These are phyloP conservation scores for Clonostachys byssicola DNA, from an alignment of 2,329 filamentous ascomycete genomes.

Conservation along the genomic window DNA sequence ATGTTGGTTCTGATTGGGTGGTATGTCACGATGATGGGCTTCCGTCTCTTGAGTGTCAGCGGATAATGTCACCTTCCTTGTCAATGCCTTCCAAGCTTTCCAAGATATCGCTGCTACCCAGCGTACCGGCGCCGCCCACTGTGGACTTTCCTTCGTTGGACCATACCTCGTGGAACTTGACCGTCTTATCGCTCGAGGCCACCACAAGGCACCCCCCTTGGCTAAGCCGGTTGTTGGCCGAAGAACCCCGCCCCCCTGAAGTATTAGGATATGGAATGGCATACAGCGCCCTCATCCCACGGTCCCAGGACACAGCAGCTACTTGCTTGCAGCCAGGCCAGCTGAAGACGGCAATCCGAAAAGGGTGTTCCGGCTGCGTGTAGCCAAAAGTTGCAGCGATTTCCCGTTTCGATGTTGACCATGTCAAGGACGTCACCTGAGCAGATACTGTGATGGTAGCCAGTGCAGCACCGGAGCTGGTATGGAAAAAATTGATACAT, in stretches of 20 bases:
- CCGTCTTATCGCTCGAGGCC: slow-evolving; percentile 83
- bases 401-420: slow-evolving; percentile 80
- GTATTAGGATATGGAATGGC: slow-evolving; percentile 76
- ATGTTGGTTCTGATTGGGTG: no score
- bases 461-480: slow-evolving; percentile 74
- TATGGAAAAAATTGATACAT: slow-evolving; percentile 94
- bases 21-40: no score
- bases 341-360: slow-evolving; percentile 86
- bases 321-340: slow-evolving; percentile 91
- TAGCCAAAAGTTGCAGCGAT: slow-evolving; percentile 95
- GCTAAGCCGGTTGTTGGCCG: slow-evolving; percentile 12
- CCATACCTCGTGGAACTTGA: slow-evolving; percentile 97
- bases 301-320: slow-evolving; percentile 79
- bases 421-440: slow-evolving; percentile 89
- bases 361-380: slow-evolving; percentile 82
- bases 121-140: slow-evolving; percentile 49
- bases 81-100: slow-evolving; percentile 79
- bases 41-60: slow-evolving; percentile 42
- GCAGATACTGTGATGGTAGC: slow-evolving; percentile 90
- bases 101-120: slow-evolving; percentile 82
- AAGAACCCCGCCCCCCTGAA: slow-evolving; percentile 19
- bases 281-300: slow-evolving; percentile 75
- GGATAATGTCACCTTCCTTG: slow-evolving; percentile 67
- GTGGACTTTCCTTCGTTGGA: slow-evolving; percentile 54
- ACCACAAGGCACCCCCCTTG: slow-evolving; percentile 71